These are phyloP conservation scores for Bassia scoparia DNA, from an alignment of 148 eudicot genomes.

Conservation along the genomic window DNA sequence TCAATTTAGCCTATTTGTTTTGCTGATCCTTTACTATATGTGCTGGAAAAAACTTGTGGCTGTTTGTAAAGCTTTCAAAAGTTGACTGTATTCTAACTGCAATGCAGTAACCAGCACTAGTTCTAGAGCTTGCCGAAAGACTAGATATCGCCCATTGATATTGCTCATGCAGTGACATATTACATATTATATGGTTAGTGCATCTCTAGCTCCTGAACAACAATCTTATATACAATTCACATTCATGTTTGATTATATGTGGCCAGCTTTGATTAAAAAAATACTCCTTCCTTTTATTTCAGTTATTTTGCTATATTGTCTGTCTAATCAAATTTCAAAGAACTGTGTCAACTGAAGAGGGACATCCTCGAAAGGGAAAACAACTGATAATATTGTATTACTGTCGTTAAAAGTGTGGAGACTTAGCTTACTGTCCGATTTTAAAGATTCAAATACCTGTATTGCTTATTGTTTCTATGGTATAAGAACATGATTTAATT, in stretches of 20 bases:
- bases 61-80: not conserved
- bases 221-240: not conserved
- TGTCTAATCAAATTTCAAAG: too few species aligned
- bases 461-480: not conserved
- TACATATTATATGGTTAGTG: constrained; percentile 65
- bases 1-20: not conserved
- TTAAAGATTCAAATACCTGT: too few species aligned
- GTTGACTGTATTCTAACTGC: constrained; percentile 5
- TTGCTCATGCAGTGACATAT: constrained; percentile 79
- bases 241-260: not conserved
- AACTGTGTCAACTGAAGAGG: not conserved
- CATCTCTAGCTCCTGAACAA: not conserved
- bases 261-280: not conserved
- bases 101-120: constrained; percentile 37
- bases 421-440: too few species aligned
- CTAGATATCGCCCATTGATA: constrained; percentile 66
- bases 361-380: too few species aligned
- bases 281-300: not conserved
- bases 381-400: too few species aligned
- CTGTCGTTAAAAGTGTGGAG: too few species aligned
- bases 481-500: constrained; percentile 11
- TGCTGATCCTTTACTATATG: not conserved
- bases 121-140: constrained; percentile 58
- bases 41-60: not conserved
- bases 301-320: not conserved